Evolutionary conservation across 2,329 filamentous ascomycete species (phyloP), one percentile per base, ranked within the genome.

Genomic region (Ceratocystiopsis minuta): DNA sequence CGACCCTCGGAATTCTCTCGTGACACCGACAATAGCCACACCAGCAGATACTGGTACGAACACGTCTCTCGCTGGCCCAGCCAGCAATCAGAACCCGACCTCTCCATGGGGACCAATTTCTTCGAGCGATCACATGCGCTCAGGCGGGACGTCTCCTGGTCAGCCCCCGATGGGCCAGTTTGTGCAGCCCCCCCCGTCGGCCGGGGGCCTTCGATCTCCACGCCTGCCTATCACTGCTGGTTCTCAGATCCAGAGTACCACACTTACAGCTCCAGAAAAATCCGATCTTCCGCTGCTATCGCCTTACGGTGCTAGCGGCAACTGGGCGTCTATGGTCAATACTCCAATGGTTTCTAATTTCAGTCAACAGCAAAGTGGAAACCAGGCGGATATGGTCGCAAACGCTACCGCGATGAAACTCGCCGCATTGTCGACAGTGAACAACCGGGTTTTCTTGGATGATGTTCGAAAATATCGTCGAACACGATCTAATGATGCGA

Each of bases 401-500:
- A 98, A 96, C 56, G 90, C 90, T 20, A 96, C 90, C 15, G 90
- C 90, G 17, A 98, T 98, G 90, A 98, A 98, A 60, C 72, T 98
- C 40, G 90, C 90, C 37, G 90, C 90, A 16, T 68, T 98, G 37
- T 96, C 88, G 6, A 98, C 90, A 3, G 90, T 98, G 39, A 98
- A 96, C 66, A 98, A 96, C 60, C 82, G 90, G 36, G 94, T 98
- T 54, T 87, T 90, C 41, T 69, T 98, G 45, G 90, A 98, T 54
- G 90, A 98, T 58, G 88, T 92, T 47, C 84, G 87, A 55, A 96
- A 96, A 63, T 96, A 90, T 61, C 84, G 90, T 49, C 82, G 88
- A 46, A 77, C 86, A 50, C 77, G 87, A 46, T 95, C 90, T 39
- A 87, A 86, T 52, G 88, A 95, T 54, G 80, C 79, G 18, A 70